Evolutionary conservation across 108 stramenopile genomes (phyloP), one percentile per base, ranked within the genome.

Genomic region (Licmophora abbreviata): DNA sequence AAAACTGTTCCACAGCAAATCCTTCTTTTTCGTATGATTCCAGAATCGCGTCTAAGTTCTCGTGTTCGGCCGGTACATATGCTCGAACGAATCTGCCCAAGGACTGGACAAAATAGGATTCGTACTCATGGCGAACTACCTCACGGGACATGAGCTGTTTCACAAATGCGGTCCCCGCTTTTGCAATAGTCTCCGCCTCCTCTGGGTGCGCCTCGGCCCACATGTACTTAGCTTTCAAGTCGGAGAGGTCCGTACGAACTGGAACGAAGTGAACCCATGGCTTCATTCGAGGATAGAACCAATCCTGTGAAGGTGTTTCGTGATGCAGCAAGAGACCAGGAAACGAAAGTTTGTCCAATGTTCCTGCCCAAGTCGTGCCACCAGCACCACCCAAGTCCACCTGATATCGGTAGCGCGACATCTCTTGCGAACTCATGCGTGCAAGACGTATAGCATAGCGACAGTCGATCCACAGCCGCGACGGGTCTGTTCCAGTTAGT

Each of bases 311-410:
- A 1, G 54, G 60, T 14, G 60, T 61, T 22, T 53, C 38, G 23
- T 61, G 60, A 43, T 61, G 60, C 11, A 61, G 46, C 18, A 61
- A 25, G 22, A 61, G 36, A 8, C 53, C 52, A 30, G 60, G 60
- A 0, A 46, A 28, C 24, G 58, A 63, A 4, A 75, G 41, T 30
- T 75, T 75, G 26, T 59, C 53, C 4, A 75, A 40, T 0, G 73
- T 75, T 1, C 69, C 73, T 11, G 57, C 60, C 73, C 73, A 75
- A 1, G 61, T 66, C 11, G 73, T 75, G 0, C 73, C 48, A 71
- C 73, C 69, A 27, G 69, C 73, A 9, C 73, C 73, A 35, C 73
- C 73, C 14, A 75, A 47, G 53, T 74, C 73, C 36, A 74, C 66
- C 33, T 70, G 69, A 38, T 74, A 74, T 48, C 54, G 66, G 42